These are phyloP conservation scores for Pseudogymnoascus sp. DNA, from an alignment of 2,329 filamentous ascomycete genomes.

Conservation along the genomic window DNA sequence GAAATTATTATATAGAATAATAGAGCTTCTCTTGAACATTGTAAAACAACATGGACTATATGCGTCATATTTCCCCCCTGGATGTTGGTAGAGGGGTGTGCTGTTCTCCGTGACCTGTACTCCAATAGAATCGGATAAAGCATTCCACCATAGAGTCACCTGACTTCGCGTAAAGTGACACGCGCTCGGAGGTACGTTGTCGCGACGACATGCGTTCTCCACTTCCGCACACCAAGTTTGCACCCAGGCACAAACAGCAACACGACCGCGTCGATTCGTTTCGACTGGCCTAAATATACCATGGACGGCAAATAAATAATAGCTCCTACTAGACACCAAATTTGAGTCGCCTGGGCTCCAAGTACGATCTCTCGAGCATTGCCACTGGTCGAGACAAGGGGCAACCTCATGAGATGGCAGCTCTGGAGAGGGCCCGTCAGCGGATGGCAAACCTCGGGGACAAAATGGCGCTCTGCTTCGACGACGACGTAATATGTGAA, in stretches of 20 bases:
- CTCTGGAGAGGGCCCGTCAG: background rate
- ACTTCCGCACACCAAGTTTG: conserved; percentile 4
- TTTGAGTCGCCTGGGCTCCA: background rate
- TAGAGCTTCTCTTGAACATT: background rate
- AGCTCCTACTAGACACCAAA: background rate
- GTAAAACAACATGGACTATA: background rate
- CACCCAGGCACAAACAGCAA: background rate
- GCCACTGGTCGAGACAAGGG: background rate
- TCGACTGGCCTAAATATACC: background rate
- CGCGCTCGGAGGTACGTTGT: conserved; percentile 3
- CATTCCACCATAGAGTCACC: background rate
- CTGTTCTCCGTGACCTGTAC: background rate
- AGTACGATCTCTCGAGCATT: background rate
- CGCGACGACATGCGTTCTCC: conserved; percentile 7
- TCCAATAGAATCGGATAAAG: background rate
- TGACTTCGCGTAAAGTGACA: conserved; percentile 6
- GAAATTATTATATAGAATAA: too few species aligned
- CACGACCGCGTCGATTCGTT: background rate
- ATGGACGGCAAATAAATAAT: background rate
- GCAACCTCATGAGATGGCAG: background rate
- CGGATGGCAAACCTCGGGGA: background rate
- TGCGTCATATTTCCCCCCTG: background rate
- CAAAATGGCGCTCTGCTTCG: background rate
- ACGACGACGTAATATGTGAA: background rate
- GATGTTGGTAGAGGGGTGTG: background rate